Evolutionary conservation across 257 asterid species (phyloP).

Genomic region (Nicotiana noctiflora): DNA sequence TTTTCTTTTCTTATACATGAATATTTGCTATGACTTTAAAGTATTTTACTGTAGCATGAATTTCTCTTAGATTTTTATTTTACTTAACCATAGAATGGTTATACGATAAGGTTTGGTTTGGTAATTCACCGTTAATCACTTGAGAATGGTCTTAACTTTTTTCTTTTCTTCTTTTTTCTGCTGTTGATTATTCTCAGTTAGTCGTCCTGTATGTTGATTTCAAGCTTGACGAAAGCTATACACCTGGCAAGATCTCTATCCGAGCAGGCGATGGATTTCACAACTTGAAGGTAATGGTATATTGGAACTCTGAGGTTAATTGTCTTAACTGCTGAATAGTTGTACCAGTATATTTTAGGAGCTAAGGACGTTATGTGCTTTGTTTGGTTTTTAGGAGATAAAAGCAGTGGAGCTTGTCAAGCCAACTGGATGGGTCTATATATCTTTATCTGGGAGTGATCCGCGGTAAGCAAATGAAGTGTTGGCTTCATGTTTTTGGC

Average conservation of each 20-base stretch:
- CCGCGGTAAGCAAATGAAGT: slow-evolving; percentile 52
- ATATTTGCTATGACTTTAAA: neutral
- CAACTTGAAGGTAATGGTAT: slow-evolving; percentile 65
- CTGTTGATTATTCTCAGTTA: slow-evolving; percentile 18
- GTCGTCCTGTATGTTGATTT: slow-evolving; percentile 80
- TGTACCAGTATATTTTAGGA: neutral
- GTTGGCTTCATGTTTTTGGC: slow-evolving; percentile 3
- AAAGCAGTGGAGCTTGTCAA: slow-evolving; percentile 80
- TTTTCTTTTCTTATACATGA: neutral
- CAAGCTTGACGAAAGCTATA: slow-evolving; percentile 96
- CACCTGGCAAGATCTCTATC: slow-evolving; percentile 84
- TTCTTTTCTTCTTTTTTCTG: neutral
- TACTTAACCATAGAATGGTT: neutral
- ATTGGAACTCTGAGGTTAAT: neutral
- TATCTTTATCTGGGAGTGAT: slow-evolving; percentile 83
- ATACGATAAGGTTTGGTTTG: neutral
- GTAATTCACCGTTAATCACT: neutral
- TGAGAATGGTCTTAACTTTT: neutral
- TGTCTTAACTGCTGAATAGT: neutral
- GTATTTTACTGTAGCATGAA: neutral
- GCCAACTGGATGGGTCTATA: slow-evolving; percentile 87
- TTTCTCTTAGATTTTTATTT: neutral
- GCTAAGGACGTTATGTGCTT: neutral
- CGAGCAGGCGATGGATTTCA: slow-evolving; percentile 97
- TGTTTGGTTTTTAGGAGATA: slow-evolving; percentile 50